Evolutionary conservation across 371 early-diverging fungal species (phyloP), one percentile per base, ranked within the genome.

Genomic region (Dichotomocladium elegans): DNA sequence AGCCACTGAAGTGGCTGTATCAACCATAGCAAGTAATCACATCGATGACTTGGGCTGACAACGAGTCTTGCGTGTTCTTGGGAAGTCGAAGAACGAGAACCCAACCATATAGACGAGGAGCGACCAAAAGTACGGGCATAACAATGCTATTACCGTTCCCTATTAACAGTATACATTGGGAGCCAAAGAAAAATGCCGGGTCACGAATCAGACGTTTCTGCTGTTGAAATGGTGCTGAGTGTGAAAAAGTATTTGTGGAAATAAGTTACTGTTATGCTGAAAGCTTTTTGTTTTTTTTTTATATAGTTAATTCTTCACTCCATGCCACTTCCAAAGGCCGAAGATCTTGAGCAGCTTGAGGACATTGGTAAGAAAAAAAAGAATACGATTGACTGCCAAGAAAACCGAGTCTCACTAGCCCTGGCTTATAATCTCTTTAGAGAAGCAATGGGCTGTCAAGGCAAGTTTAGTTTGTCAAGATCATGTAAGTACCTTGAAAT

Each of bases 391-490:
- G 40, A 22, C 21, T 26, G 48, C 15, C 40, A 51, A 7, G n/a
- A 5, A 21, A 37, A 28, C 2, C 11, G 9, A 28, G 33, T 31
- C 25, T 15, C 11, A 40, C 37, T 24, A n/a, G 27, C 14, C 7
- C 3, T 21, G 11, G 11, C 26, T 9, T 3, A 40, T 47, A 12
- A 15, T 27, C 19, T 21, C 46, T 11, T 22, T 28, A 84, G 89
- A 93, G 78, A 89, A 85, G 82, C 93, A 93, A 64, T 93, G 93
- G 93, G 94, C 91, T 49, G 92, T 93, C 74, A 91, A 91, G 82
- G 77, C 68, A 65, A 60, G 63, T 45, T 37, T n/a, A 15, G 10
- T 19, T 43, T 28, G 44, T 6, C n/a, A n/a, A n/a, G n/a, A n/a
- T 44, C 33, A 1, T 52, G 27, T 4, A 21, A 53, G 31, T 9